Evolutionary conservation across 2,329 filamentous ascomycete species (phyloP).

Genomic region (Cytospora paraplurivora): DNA sequence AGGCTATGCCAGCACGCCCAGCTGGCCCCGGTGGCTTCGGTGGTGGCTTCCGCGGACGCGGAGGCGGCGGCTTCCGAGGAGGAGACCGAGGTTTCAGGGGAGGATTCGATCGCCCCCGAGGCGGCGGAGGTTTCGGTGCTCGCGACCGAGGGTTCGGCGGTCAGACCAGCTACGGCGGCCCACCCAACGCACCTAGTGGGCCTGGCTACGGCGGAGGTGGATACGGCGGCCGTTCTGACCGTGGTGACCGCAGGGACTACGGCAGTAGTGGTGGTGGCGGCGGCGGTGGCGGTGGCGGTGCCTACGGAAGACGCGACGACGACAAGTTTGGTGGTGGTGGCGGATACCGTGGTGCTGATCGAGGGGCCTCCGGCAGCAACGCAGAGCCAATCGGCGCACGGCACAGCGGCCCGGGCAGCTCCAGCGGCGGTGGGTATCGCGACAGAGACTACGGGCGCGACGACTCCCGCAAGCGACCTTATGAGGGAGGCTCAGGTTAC

Average conservation of each 20-base stretch:
- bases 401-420: conserved; percentile 51
- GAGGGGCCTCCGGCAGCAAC: conserved; percentile 59
- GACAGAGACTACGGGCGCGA: conserved; percentile 52
- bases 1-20: conserved; percentile 73
- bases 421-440: conserved; percentile 52
- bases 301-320: conserved; percentile 36
- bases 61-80: conserved; percentile 47
- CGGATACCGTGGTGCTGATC: conserved; percentile 49
- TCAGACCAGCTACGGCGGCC: conserved; percentile 42
- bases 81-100: conserved; percentile 45
- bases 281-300: conserved; percentile 47
- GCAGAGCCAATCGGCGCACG: conserved; percentile 28
- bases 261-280: conserved; percentile 28
- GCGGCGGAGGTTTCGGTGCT: conserved; percentile 47
- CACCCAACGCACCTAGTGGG: conserved; percentile 61
- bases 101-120: conserved; percentile 60
- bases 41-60: conserved; percentile 53
- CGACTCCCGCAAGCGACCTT: conserved; percentile 66
- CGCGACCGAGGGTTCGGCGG: conserved; percentile 52
- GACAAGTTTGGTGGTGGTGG: conserved; percentile 37
- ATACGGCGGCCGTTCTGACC: conserved; percentile 42
- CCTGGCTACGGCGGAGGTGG: conserved; percentile 54
- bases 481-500: conserved; percentile 72
- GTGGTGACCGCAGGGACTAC: conserved; percentile 45
- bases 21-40: conserved; percentile 61